Base-by-base conservation (phyloP, 768 basidiomycete genomes). In the Tricholoma hemisulphureum region DNA sequence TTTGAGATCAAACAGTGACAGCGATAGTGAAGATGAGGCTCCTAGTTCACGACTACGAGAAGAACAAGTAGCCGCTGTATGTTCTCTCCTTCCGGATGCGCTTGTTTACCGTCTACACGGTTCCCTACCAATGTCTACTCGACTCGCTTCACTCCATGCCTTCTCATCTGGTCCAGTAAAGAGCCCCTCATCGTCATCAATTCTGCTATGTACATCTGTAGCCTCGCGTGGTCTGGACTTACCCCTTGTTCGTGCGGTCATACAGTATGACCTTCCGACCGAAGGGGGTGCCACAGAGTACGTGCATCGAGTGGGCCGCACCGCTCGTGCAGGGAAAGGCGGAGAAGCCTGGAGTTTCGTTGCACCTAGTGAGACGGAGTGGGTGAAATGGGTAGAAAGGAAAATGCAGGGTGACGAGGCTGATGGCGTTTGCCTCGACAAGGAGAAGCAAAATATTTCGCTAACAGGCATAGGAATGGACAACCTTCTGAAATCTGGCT, bases 171-270 rank as follows among this genome's bases (percentile, higher is more conserved):
- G 67, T 4, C n/a, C 58, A 50, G 65, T 67, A 58, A 73, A 71
- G 52, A 66, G 61, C 68, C 60, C 61, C 43, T 57, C 65, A 13
- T 56, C 74, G 3, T 70, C 73, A 4, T 87, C 95, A 1, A 81
- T 99, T 50, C 80, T 99, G 4, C 80, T 98, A 45, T 98, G 95
- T 70, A 99, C 97, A 1, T 96, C 94, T 8, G 95, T 99, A 52
- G 97, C 97, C 2, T 95, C 97, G n/a, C 93, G 97, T 68, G 97
- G 97, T 68, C 83, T 99, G 23, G 96, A 98, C 74, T 78, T 99
- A 24, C 95, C 95, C 5, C 81, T 91, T n/a, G 95, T 98, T 6
- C 87, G 89, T 32, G 91, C 93, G 2, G 95, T 99, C 59, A 76
- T 98, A 29, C 97, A 99, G 68, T 97, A 97, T 67, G 97, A 99